Base-by-base conservation (phyloP, 2,329 filamentous ascomycete species). In the Colletotrichum cereale region DNA sequence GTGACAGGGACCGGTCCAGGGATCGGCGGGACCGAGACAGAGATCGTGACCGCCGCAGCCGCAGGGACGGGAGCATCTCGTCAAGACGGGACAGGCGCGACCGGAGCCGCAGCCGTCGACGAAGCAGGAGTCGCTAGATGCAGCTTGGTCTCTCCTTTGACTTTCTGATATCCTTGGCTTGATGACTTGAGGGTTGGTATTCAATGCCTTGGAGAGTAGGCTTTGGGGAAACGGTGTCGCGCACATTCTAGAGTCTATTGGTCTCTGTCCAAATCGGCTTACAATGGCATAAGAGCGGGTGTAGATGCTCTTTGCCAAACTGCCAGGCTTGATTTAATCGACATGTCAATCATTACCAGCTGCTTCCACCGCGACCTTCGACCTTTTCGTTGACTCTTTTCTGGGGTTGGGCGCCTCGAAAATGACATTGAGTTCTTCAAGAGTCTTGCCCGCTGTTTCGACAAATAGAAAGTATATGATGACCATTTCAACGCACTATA, bases 361-460 rank as follows among this genome's bases (percentile, higher is more conserved):
- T n/a, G n/a, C n/a, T n/a, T 76, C 71, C 12, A 76, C 74, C 18
- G 75, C 66, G 7, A 78, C 72, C 47, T 74, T 78, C 1, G 74
- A 75, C 66, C 75, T 77, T 71, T 75, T 77, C 0, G 75, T 76
- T 48, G 77, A 78, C 63, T 75, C 75, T 53, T 79, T 78, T 36
- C 76, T 68, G 1, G 77, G 77, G 72, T 78, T 77, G 31, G 71
- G 72, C 0, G 78, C 77, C 38, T 80, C 78, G 55, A 82, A 82
- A 16, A 81, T 76, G 18, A 84, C 83, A 73, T 90, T 88, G 79
- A 91, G 86, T 76, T 91, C 89, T 78, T 91, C 89, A 21, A 91
- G 81, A 6, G 84, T 86, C 60, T 85, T 84, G 67, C 76, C 77
- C 73, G 81, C 78, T 0, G 84, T 85, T 74, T 86, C 84, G 0